phyloP scores from a whole-genome alignment of 352 stramenopile genomes.

The Pythium rhizo-oryzae region DNA sequence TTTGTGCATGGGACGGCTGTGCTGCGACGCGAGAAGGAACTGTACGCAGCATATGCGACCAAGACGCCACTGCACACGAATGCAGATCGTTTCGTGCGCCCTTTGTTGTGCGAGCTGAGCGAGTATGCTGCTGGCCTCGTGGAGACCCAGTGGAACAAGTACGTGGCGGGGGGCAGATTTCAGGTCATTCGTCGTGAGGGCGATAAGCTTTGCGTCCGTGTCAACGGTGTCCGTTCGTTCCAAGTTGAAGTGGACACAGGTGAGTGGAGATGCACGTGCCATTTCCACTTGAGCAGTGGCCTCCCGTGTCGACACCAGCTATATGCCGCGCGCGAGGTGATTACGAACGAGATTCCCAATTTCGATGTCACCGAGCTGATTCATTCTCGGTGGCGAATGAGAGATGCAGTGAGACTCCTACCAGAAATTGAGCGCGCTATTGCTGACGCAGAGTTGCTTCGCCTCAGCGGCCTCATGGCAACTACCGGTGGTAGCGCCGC shows the following conservation, averaged over 20 bases:
- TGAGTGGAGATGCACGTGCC: constrained; percentile 6
- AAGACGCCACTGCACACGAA: not conserved
- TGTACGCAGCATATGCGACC: not conserved
- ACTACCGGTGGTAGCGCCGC: not conserved
- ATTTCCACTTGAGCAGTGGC: not conserved
- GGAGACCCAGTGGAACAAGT: constrained; percentile 1
- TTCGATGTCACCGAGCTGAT: not conserved
- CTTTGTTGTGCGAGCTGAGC: not conserved
- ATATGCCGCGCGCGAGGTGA: not conserved
- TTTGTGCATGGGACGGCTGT: not conserved
- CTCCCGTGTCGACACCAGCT: constrained; percentile 7
- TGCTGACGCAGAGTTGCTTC: not conserved
- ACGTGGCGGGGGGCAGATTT: constrained; percentile 4
- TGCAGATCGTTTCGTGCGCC: not conserved
- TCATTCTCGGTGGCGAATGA: not conserved
- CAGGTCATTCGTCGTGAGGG: constrained; percentile 1
- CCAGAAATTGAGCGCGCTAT: not conserved
- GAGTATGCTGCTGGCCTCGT: constrained; percentile 3
- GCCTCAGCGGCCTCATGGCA: not conserved
- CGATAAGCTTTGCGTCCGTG: not conserved
- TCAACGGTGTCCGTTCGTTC: not conserved
- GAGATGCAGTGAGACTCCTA: not conserved
- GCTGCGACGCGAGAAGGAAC: constrained; percentile 7
- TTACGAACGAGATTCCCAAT: not conserved
- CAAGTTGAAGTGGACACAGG: not conserved